A percentile compares a stretch with the other conserved stretches of the same genome.
These are phyloP conservation scores for Sphagnurus paluster DNA, from an alignment of 1,284 basidiomycete species.

Conservation along the genomic window DNA sequence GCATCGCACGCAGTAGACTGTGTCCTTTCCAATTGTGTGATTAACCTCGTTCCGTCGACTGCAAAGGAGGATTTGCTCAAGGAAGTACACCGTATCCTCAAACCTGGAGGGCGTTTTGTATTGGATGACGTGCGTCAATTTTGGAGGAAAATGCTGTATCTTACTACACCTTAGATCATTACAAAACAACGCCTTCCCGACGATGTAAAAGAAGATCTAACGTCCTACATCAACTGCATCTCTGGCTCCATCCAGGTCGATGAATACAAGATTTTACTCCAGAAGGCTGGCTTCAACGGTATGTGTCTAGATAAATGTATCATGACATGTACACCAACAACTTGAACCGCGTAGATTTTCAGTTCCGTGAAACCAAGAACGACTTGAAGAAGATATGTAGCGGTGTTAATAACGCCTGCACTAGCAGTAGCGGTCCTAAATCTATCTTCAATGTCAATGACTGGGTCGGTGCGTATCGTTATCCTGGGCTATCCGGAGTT, in stretches of 20 bases:
- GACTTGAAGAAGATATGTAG: slow-evolving; percentile 33
- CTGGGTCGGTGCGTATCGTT: slow-evolving; percentile 35
- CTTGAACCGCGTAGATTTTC: slow-evolving; percentile 32
- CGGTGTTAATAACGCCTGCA: background rate
- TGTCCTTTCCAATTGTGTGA: slow-evolving; percentile 55
- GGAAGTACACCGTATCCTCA: slow-evolving; percentile 47
- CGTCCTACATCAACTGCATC: slow-evolving; percentile 43
- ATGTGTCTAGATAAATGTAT: background rate
- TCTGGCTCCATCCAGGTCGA: slow-evolving; percentile 39
- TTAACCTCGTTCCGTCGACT: slow-evolving; percentile 45
- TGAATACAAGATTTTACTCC: slow-evolving; percentile 37
- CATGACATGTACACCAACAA: background rate
- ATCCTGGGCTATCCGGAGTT: background rate
- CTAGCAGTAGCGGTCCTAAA: slow-evolving; percentile 3
- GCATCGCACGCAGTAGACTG: slow-evolving; percentile 47
- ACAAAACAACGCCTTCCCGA: slow-evolving; percentile 43
- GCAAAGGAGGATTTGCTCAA: slow-evolving; percentile 42
- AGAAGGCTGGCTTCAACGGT: slow-evolving; percentile 44
- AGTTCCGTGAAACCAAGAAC: slow-evolving; percentile 39
- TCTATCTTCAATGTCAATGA: slow-evolving; percentile 37
- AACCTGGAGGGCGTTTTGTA: slow-evolving; percentile 48
- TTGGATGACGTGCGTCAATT: slow-evolving; percentile 34
- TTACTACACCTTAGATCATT: slow-evolving; percentile 35
- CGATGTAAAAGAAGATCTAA: slow-evolving; percentile 38
- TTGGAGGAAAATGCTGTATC: slow-evolving; percentile 19